Percentiles rank a stretch among this genome's conserved stretches.
These are phyloP conservation scores for Pseudomicrostroma phylloplanum DNA, from an alignment of 1,284 basidiomycete genomes.

Conservation along the genomic window DNA sequence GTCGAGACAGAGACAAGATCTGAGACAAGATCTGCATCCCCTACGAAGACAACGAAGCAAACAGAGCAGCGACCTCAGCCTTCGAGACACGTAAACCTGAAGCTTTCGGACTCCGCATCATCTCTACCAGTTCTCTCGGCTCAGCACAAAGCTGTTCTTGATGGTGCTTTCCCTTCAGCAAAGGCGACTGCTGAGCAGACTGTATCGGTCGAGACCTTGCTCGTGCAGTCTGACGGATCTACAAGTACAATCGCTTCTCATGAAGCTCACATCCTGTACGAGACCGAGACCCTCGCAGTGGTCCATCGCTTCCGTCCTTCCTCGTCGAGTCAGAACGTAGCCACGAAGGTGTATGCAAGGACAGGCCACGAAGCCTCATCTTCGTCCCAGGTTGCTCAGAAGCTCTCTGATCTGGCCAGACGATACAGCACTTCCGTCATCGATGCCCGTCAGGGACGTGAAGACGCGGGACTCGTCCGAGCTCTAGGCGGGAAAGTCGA, in stretches of 20 bases:
- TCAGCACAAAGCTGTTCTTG: too few species aligned
- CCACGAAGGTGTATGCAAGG: conserved; percentile 23
- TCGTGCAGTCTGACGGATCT: conserved; percentile 27
- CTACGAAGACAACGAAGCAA: too few species aligned
- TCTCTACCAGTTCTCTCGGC: too few species aligned
- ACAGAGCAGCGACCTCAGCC: too few species aligned
- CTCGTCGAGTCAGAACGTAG: conserved; percentile 2
- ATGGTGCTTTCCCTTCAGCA: too few species aligned
- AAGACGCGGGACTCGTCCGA: conserved; percentile 24
- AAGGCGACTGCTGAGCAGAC: conserved; percentile 6
- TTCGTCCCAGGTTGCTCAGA: conserved; percentile 25
- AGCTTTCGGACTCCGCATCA: too few species aligned
- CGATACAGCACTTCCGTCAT: conserved; percentile 23
- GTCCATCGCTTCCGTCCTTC: conserved; percentile 22
- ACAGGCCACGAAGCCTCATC: conserved; percentile 11
- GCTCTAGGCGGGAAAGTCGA: conserved; percentile 20
- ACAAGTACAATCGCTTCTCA: conserved; percentile 17
- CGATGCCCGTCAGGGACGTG: conserved; percentile 25
- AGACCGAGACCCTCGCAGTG: conserved; percentile 28
- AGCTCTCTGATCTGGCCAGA: conserved; percentile 30
- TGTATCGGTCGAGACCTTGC: conserved; percentile 22
- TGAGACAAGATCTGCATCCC: too few species aligned
- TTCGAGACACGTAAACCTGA: too few species aligned
- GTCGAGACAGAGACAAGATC: too few species aligned
- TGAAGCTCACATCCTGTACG: conserved; percentile 25